Evolutionary conservation across 2,329 filamentous ascomycete genomes (phyloP), one percentile per base, ranked within the genome.

Genomic region (Didymella segeticola): DNA sequence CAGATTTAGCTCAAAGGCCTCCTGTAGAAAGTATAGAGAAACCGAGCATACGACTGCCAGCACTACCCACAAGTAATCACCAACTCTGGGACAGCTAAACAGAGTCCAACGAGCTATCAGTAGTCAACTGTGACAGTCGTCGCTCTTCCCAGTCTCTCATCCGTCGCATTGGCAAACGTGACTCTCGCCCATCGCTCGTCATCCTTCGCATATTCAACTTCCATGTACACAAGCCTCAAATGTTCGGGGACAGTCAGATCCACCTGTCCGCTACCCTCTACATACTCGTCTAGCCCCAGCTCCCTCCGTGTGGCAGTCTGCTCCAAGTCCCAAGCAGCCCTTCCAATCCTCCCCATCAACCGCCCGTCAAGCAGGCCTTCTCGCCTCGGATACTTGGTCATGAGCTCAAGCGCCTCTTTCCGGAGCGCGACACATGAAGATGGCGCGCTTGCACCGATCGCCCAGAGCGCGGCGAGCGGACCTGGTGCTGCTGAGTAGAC

Each of bases 281-380:
- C 41, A 25, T 64, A 53, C 5, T 26, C 42, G 7, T n/a, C 11
- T 20, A 52, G 12, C 8, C 60, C 58, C 33, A 58, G 20, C 25
- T 60, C 57, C 9, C 49, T 58, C 25, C 64, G 48, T 12, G 58
- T 41, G 17, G 58, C 62, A 31, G 57, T 57, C 52, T 74, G 66
- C 43, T 74, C 71, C 15, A 73, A 26, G 19, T 34, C 51, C 53
- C 71, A 57, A 5, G 59, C 55, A 42, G 66, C 63, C 42, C 53
- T 58, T 2, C 68, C 71, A 22, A 74, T 61, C 19, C 61, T 53
- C 0, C 69, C 73, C 84, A 85, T 87, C 83, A 90, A 67, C 80
- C 89, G 1, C 83, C 87, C 64, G 83, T 79, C 36, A 73, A 77
- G 68, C 85, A 89, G 2, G 74, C 82, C 17, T 67, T 72, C 17